Conservation (phyloP, 176 grass and related monocot species). For the Stipa capillata region DNA sequence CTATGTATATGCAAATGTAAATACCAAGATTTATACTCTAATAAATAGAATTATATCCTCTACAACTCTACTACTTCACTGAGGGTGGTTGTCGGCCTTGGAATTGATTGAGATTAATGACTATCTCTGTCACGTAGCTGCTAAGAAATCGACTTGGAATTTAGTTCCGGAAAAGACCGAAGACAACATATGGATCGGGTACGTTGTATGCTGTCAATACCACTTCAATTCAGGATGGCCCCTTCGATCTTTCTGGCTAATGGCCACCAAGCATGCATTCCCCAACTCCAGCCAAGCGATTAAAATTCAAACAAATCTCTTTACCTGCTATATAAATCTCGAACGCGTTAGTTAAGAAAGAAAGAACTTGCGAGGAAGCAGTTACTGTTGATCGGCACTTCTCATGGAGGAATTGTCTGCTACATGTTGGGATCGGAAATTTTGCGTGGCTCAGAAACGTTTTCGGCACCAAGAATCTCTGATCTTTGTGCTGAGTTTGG, state of each 20-base stretch:
- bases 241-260: neutral
- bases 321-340: neutral
- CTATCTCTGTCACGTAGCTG: neutral
- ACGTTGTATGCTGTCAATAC: neutral
- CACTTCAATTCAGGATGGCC: slow-evolving; percentile 7
- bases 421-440: neutral
- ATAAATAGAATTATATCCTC: no score
- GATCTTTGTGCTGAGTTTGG: neutral
- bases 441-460: neutral
- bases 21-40: no score
- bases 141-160: neutral
- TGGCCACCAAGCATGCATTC: slow-evolving; percentile 14
- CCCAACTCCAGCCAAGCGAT: neutral
- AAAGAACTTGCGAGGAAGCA: neutral
- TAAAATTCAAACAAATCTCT: neutral
- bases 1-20: no score
- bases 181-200: neutral
- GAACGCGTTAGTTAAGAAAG: neutral
- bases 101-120: neutral
- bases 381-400: neutral
- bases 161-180: neutral
- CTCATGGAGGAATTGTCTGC: neutral
- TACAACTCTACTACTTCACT: no score
- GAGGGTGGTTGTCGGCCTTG: no score
- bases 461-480: neutral